A percentile compares a stretch with the other conserved stretches of the same genome.
Conservation (phyloP, 495 filamentous ascomycete species). For the Penicillium antarcticum region DNA sequence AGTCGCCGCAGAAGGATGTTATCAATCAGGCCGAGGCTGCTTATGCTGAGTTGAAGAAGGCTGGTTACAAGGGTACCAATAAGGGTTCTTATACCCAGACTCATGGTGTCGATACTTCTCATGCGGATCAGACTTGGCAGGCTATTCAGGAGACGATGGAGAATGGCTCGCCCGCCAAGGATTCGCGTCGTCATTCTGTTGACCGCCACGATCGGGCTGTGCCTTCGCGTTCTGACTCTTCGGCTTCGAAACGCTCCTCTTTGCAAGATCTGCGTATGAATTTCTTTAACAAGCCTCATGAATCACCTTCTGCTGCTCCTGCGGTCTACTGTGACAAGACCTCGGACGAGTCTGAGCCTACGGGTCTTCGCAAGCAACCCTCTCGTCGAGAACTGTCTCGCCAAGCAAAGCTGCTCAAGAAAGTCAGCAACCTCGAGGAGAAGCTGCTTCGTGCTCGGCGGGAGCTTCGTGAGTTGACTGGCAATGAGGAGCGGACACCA, state of each 20-base stretch:
- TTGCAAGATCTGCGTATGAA: slow-evolving; percentile 39
- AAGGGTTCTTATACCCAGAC: slow-evolving; percentile 36
- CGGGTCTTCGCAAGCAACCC: slow-evolving; percentile 44
- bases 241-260: slow-evolving; percentile 32
- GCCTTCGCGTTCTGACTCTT: slow-evolving; percentile 18
- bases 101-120: slow-evolving; percentile 14
- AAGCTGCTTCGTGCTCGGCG: slow-evolving; percentile 57
- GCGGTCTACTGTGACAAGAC: slow-evolving; percentile 18
- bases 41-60: slow-evolving; percentile 60
- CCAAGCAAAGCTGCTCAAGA: slow-evolving; percentile 60
- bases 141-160: slow-evolving; percentile 37
- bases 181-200: neutral
- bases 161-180: slow-evolving; percentile 11
- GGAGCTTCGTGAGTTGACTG: slow-evolving; percentile 51
- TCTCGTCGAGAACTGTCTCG: slow-evolving; percentile 60
- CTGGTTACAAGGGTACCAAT: slow-evolving; percentile 50
- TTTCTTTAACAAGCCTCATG: slow-evolving; percentile 23
- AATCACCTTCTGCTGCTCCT: slow-evolving; percentile 4
- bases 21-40: slow-evolving; percentile 50
- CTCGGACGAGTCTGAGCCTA: slow-evolving; percentile 27
- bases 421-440: slow-evolving; percentile 62
- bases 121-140: slow-evolving; percentile 40
- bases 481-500: slow-evolving; percentile 35
- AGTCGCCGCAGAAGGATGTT: slow-evolving; percentile 33
- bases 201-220: neutral